phyloP scores from a whole-genome alignment of 2,329 filamentous ascomycete genomes.

The Xylariaceae sp. region DNA sequence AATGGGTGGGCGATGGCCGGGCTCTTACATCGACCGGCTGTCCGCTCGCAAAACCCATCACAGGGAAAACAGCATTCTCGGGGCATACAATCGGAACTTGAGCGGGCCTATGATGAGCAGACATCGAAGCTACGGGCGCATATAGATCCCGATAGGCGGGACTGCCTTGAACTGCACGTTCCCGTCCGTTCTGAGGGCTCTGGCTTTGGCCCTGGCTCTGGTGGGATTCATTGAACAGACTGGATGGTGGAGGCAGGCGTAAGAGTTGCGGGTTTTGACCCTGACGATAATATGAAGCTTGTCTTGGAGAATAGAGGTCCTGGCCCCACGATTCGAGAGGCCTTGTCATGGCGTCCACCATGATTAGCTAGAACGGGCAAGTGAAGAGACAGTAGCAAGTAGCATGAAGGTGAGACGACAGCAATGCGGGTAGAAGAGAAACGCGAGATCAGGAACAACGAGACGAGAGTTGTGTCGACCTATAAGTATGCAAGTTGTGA shows the following conservation, averaged over 20 bases:
- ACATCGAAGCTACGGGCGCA: slow-evolving; percentile 16
- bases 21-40: slow-evolving; percentile 16
- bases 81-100: slow-evolving; percentile 18
- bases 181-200: slow-evolving; percentile 20
- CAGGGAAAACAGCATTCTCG: slow-evolving; percentile 13
- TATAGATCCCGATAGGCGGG: slow-evolving; percentile 23
- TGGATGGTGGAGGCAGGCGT: slow-evolving; percentile 29
- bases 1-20: slow-evolving; percentile 21
- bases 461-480: neutral
- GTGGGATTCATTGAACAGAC: slow-evolving; percentile 22
- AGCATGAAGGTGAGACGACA: slow-evolving; percentile 18
- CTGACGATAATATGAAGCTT: slow-evolving; percentile 25
- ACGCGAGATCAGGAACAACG: slow-evolving; percentile 6
- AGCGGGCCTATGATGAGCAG: slow-evolving; percentile 20
- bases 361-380: slow-evolving; percentile 25
- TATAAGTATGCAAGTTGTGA: slow-evolving; percentile 16
- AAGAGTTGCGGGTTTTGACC: slow-evolving; percentile 24
- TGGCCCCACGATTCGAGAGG: slow-evolving; percentile 29
- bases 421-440: slow-evolving; percentile 1
- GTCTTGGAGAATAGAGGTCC: slow-evolving; percentile 28
- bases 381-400: slow-evolving; percentile 22
- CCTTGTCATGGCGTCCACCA: slow-evolving; percentile 32
- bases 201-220: slow-evolving; percentile 18
- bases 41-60: slow-evolving; percentile 19
- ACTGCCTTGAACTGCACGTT: slow-evolving; percentile 19